phyloP scores from a whole-genome alignment of 768 basidiomycete species.

The Tricholoma flavovirens region DNA sequence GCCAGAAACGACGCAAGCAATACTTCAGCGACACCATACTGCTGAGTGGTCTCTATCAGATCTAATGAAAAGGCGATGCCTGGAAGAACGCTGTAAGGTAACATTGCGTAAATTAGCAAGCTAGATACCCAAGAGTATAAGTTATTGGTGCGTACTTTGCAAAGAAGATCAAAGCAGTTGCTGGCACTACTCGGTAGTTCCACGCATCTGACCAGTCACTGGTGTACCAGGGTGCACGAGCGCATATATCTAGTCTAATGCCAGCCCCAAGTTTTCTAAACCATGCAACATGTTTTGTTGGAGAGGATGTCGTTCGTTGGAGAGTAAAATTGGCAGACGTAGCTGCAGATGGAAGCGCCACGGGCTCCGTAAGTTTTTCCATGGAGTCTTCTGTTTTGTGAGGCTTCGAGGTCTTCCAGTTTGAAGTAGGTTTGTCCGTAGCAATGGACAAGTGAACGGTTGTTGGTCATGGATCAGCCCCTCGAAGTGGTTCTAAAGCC shows the following conservation, averaged over 20 bases:
- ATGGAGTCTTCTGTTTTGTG: not conserved
- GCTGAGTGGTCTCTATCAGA: constrained; percentile 82
- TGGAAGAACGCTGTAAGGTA: constrained; percentile 59
- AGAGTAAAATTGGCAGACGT: constrained; percentile 12
- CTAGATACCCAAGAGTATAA: not conserved
- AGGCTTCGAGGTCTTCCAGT: not conserved
- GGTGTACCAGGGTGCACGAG: constrained; percentile 72
- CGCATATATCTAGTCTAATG: constrained; percentile 62
- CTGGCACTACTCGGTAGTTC: constrained; percentile 87
- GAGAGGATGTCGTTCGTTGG: constrained; percentile 1
- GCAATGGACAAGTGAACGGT: not conserved
- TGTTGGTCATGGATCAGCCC: no score
- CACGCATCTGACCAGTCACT: constrained; percentile 90
- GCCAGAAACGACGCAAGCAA: constrained; percentile 83
- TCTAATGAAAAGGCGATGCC: constrained; percentile 91
- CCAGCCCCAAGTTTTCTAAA: constrained; percentile 45
- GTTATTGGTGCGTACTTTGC: constrained; percentile 52
- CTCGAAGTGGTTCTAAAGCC: no score
- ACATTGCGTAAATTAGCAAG: not conserved
- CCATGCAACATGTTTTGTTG: constrained; percentile 18
- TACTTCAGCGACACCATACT: constrained; percentile 89
- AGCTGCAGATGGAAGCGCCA: constrained; percentile 6
- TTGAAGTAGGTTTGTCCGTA: not conserved
- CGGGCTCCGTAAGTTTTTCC: not conserved
- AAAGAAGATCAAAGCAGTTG: constrained; percentile 81